These are phyloP conservation scores for Cytospora schulzeri DNA, from an alignment of 2,329 filamentous ascomycete species.

Conservation along the genomic window DNA sequence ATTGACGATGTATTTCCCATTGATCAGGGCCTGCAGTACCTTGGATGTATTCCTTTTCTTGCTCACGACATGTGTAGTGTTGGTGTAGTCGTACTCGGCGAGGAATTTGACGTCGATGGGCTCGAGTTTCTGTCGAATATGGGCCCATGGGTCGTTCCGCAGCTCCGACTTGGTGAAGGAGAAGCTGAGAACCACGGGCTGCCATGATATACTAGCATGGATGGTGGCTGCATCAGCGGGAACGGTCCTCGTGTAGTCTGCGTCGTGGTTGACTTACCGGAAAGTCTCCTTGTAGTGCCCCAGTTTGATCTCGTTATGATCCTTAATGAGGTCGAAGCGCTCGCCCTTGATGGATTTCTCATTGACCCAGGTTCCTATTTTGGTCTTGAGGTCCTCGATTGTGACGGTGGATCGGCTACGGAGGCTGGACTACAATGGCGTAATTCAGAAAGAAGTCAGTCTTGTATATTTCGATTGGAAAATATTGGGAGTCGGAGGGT, in stretches of 20 bases:
- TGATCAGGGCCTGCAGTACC: constrained; percentile 82
- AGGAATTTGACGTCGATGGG: constrained; percentile 87
- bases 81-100: constrained; percentile 66
- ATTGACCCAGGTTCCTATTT: constrained; percentile 80
- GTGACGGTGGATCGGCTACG: constrained; percentile 69
- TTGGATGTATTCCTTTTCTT: constrained; percentile 89
- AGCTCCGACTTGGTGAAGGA: constrained; percentile 73
- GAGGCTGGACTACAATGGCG: constrained; percentile 54
- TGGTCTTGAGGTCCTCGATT: constrained; percentile 80
- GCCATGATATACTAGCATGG: constrained; percentile 69
- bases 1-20: constrained; percentile 76
- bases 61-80: constrained; percentile 85
- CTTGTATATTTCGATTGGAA: constrained; percentile 12
- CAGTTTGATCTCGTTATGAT: constrained; percentile 68
- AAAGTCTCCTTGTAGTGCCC: constrained; percentile 70
- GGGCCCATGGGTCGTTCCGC: constrained; percentile 64
- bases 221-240: constrained; percentile 11
- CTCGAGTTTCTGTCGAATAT: constrained; percentile 69
- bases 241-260: neutral
- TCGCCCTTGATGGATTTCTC: constrained; percentile 68
- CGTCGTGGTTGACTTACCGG: constrained; percentile 44
- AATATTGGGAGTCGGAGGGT: too few species aligned
- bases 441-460: neutral
- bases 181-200: constrained; percentile 78
- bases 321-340: constrained; percentile 56